Conservation (phyloP, 768 basidiomycete species). For the Lactarius trivialis region DNA sequence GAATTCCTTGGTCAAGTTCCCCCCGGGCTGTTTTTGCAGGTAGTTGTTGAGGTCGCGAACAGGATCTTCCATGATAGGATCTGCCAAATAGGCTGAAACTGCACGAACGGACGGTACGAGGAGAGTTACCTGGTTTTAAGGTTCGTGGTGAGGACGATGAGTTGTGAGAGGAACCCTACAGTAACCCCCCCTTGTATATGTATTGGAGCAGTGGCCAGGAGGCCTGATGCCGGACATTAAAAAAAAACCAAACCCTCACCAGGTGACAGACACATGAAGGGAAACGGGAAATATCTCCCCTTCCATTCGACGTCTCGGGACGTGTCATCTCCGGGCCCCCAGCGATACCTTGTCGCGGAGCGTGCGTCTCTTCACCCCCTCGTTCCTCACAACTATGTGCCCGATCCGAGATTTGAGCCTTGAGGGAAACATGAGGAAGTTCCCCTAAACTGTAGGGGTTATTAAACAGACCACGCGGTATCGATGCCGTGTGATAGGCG, state of each 20-base stretch:
- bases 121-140: background rate
- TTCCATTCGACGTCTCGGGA: background rate
- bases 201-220: background rate
- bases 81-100: background rate
- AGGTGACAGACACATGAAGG: too few relatives aligned
- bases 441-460: background rate
- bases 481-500: background rate
- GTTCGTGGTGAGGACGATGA: background rate
- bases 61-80: slow-evolving; percentile 13
- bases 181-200: background rate
- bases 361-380: background rate
- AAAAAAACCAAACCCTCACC: too few relatives aligned
- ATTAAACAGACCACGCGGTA: background rate
- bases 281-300: too few relatives aligned
- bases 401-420: background rate
- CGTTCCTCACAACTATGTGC: background rate
- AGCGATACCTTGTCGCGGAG: background rate
- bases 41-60: slow-evolving; percentile 22
- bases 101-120: background rate
- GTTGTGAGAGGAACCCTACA: background rate
- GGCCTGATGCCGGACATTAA: too few relatives aligned
- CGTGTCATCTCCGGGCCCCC: background rate
- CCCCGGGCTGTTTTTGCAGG: slow-evolving; percentile 4
- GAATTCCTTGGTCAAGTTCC: slow-evolving; percentile 7
- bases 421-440: background rate